Base-by-base conservation (phyloP, 805 yeast genomes). In the Starmerella lactis-condensi region DNA sequence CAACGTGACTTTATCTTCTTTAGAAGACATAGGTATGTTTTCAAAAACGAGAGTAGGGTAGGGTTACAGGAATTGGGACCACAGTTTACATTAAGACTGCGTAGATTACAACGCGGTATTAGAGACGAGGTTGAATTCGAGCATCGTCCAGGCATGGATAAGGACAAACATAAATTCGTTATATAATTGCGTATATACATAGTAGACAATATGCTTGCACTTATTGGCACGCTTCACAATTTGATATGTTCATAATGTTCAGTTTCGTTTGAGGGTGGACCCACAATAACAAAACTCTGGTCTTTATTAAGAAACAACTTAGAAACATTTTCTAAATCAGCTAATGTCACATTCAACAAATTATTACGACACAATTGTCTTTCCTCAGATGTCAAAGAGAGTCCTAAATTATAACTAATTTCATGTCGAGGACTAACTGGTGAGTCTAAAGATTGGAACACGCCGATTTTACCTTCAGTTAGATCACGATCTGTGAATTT, bases 1-100 rank as follows among this genome's bases (percentile, higher is more conserved):
- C 98, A 89, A 53, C 67, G 98, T 61, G 98, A 89, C 53, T 89
- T 65, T 52, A 77, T 89, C 26, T 89, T 89, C 47, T 85, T 89
- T 64, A 68, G 98, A 58, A 70, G 95, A 57, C 98, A 89, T 51
- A 67, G 98, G 47, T 89, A 89, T 46, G 61, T 81, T 1, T 89
- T 89, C 58, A 65, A 69, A 48, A 77, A 81, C 50, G 94, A 82
- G 43, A 92, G 81, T 53, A 73, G 71, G 45, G 95, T 85, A 2
- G 98, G 96, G 6, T 58, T 89, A 30, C 98, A 89, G 49, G 98
- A 89, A 50, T 59, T 89, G 26, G 98, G 98, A 0, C 98, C 98
- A 1, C 95, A 83, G 54, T 89, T 89, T 54, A 89, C 98, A 1
- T 57, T 89, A 51, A 74, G 76, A 50, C 58, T 89, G 43, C 69